phyloP scores from a whole-genome alignment of 2,329 filamentous ascomycete species.

The Zelopaecilomyces penicillatus region DNA sequence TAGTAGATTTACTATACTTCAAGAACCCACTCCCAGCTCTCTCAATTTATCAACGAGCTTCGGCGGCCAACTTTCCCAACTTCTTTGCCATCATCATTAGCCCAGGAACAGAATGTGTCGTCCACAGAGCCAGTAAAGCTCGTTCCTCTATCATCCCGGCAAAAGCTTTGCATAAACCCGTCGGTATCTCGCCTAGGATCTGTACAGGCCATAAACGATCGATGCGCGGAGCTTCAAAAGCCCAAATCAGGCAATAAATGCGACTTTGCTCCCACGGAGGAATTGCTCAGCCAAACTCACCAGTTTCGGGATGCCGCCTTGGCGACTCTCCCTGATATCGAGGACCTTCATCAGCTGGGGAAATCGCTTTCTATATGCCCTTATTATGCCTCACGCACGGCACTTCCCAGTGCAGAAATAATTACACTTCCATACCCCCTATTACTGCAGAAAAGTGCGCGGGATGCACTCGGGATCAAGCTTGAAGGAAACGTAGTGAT shows the following conservation, averaged over 20 bases:
- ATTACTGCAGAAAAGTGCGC: conserved; percentile 74
- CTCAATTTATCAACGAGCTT: conserved; percentile 79
- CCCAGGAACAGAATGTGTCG: conserved; percentile 16
- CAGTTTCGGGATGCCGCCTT: conserved; percentile 80
- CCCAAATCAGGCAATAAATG: conserved; percentile 54
- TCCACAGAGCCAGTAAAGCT: conserved; percentile 55
- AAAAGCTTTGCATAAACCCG: conserved; percentile 83
- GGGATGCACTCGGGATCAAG: conserved; percentile 80
- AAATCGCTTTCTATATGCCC: conserved; percentile 77
- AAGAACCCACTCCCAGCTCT: conserved; percentile 83
- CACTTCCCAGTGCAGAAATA: conserved; percentile 78
- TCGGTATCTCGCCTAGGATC: conserved; percentile 64
- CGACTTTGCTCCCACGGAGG: conserved; percentile 67
- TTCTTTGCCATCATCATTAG: conserved; percentile 46
- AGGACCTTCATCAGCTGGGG: conserved; percentile 75
- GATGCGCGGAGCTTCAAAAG: conserved; percentile 84
- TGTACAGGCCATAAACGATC: conserved; percentile 81
- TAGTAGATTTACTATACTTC: conserved; percentile 78
- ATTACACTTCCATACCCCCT: conserved; percentile 89
- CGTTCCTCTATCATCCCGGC: conserved; percentile 74
- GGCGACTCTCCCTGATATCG: conserved; percentile 83
- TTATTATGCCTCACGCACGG: conserved; percentile 87
- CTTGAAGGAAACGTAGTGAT: conserved; percentile 86
- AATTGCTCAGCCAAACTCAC: conserved; percentile 61
- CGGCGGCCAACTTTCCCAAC: conserved; percentile 69